These are phyloP conservation scores for Citrus sp. DNA, from an alignment of 345 rosid species.

Conservation along the genomic window DNA sequence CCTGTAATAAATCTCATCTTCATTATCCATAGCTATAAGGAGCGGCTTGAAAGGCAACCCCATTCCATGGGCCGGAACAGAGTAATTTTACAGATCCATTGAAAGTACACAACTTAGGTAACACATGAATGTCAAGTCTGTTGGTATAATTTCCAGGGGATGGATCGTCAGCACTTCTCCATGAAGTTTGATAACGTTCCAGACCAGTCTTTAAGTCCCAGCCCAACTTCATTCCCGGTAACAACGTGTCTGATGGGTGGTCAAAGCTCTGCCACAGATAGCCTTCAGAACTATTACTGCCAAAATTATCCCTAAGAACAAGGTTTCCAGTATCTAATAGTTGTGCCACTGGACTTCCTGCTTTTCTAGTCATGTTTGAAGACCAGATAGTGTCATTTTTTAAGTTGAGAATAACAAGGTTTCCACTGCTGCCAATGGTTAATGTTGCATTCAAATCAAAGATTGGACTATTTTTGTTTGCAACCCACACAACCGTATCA, in stretches of 20 bases:
- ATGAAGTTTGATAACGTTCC: conserved; percentile 19
- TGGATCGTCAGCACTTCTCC: conserved; percentile 31
- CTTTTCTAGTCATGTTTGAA: too few species aligned
- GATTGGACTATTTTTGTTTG: conserved; percentile 38
- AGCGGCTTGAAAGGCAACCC: too few species aligned
- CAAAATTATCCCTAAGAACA: conserved; percentile 24
- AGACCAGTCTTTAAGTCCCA: conserved; percentile 23
- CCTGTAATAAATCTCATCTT: too few species aligned
- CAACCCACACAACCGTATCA: conserved; percentile 39
- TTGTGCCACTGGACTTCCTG: too few species aligned
- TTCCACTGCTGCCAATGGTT: too few species aligned
- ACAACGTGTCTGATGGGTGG: conserved; percentile 29
- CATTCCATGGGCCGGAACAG: too few species aligned
- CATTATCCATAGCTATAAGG: too few species aligned
- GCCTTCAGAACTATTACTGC: background rate
- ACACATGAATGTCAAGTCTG: too few species aligned
- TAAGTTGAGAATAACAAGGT: too few species aligned
- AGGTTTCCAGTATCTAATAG: background rate
- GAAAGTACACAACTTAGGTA: too few species aligned
- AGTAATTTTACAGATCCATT: too few species aligned
- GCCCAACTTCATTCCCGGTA: conserved; percentile 42
- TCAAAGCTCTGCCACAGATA: conserved; percentile 44
- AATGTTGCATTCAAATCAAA: conserved; percentile 5
- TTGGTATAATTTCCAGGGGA: background rate
- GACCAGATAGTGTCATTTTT: too few species aligned